A percentile compares a stretch with the other conserved stretches of the same genome.
Evolutionary conservation across 164 flowering plant species (phyloP).

Genomic region (Piper betle): DNA sequence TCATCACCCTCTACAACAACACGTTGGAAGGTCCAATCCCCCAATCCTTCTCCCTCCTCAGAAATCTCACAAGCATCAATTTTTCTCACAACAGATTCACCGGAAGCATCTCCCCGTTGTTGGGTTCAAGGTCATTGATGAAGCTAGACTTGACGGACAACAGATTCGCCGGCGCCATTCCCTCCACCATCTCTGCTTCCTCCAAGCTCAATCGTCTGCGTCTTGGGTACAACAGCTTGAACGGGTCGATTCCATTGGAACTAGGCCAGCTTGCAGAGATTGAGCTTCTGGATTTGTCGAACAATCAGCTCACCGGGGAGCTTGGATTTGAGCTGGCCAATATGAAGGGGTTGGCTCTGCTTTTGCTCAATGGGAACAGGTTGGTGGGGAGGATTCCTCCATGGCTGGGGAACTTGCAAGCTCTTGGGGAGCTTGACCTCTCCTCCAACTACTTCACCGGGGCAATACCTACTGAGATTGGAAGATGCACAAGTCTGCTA

Average conservation of each 20-base stretch:
- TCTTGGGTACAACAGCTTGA: constrained; percentile 54
- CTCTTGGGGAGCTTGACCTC: constrained; percentile 72
- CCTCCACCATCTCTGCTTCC: constrained; percentile 39
- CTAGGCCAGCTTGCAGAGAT: constrained; percentile 48
- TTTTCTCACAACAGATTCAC: constrained; percentile 63
- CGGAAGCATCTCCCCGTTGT: constrained; percentile 53
- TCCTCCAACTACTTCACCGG: constrained; percentile 64
- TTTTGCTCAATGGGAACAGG: constrained; percentile 43
- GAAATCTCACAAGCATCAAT: constrained; percentile 55
- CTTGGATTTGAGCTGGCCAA: constrained; percentile 31
- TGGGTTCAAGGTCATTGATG: constrained; percentile 41
- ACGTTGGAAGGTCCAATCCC: constrained; percentile 85
- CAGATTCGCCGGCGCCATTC: constrained; percentile 70
- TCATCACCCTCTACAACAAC: constrained; percentile 76
- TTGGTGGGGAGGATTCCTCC: constrained; percentile 44
- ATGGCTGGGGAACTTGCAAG: constrained; percentile 54
- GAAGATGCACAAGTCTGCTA: constrained; percentile 52
- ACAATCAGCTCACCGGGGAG: constrained; percentile 48
- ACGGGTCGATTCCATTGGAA: constrained; percentile 44
- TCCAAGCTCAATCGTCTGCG: constrained; percentile 54
- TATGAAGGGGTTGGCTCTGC: constrained; percentile 40
- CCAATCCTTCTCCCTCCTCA: constrained; percentile 49
- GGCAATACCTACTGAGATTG: constrained; percentile 45
- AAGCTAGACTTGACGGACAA: constrained; percentile 69
- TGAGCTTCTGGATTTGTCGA: constrained; percentile 65